A percentile compares a stretch with the other conserved stretches of the same genome.
phyloP scores from a whole-genome alignment of 352 stramenopile species.

The Globisporangium barbulae region DNA sequence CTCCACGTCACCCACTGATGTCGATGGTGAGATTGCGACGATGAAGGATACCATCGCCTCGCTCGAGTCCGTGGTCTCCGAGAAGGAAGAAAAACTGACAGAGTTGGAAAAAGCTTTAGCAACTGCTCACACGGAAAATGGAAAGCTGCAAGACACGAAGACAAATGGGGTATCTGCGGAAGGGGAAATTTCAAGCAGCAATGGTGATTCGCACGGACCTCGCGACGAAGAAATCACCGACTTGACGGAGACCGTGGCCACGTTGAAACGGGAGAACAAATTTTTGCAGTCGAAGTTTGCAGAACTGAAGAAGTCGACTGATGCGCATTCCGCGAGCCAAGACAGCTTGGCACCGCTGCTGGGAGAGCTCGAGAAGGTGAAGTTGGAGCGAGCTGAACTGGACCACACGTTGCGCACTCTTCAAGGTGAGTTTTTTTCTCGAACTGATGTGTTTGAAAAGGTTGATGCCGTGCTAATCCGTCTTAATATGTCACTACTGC shows the following conservation, averaged over 20 bases:
- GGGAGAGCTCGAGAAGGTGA: slow-evolving; percentile 61
- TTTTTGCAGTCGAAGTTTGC: slow-evolving; percentile 7
- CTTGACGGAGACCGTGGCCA: neutral
- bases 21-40: neutral
- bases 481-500: neutral
- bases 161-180: neutral
- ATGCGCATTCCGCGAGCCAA: neutral
- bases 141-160: neutral
- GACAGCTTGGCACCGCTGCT: slow-evolving; percentile 31
- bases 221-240: slow-evolving; percentile 11
- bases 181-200: neutral
- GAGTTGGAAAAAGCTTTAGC: slow-evolving; percentile 9
- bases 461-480: neutral
- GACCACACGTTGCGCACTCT: slow-evolving; percentile 37
- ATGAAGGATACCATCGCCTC: slow-evolving; percentile 3
- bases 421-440: slow-evolving; percentile 29
- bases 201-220: neutral
- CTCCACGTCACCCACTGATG: neutral
- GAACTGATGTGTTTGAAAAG: neutral
- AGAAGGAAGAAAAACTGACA: slow-evolving; percentile 1
- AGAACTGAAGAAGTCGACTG: neutral
- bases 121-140: slow-evolving; percentile 3
- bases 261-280: slow-evolving; percentile 14
- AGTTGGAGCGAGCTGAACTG: slow-evolving; percentile 45
- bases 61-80: neutral